Conservation (phyloP, 257 asterid species). For the Solanum arcanum region DNA sequence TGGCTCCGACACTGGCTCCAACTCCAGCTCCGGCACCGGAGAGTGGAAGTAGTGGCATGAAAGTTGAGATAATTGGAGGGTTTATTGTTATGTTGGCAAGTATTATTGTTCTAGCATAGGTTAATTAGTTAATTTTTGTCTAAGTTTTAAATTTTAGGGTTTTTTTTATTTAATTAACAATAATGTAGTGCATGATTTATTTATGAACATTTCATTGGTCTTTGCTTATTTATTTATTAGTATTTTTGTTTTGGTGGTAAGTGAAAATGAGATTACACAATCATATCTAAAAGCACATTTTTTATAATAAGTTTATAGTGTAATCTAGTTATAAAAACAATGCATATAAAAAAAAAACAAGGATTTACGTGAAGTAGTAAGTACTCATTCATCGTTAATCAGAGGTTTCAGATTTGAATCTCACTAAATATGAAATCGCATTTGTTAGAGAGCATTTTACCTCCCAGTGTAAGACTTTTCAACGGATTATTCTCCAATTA, state of each 20-base stretch:
- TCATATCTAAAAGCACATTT: too few species aligned
- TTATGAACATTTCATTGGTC: not conserved
- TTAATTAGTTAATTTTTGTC: constrained; percentile 3
- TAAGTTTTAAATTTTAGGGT: not conserved
- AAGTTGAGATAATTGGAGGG: not conserved
- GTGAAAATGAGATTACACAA: not conserved
- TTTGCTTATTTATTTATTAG: not conserved
- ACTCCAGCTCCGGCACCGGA: constrained; percentile 26
- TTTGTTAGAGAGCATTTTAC: not conserved
- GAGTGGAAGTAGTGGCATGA: not conserved
- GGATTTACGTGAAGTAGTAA: too few species aligned
- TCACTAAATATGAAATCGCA: accelerated
- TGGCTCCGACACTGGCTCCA: constrained; percentile 24
- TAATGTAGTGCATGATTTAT: not conserved
- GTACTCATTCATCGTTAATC: too few species aligned
- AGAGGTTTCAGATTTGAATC: accelerated
- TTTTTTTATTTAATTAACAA: not conserved
- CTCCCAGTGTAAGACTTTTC: not conserved
- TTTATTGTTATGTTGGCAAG: constrained; percentile 1
- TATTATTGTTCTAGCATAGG: not conserved
- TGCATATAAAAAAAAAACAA: too few species aligned
- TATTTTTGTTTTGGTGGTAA: not conserved
- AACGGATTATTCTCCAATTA: too few species aligned
- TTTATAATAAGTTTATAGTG: too few species aligned
- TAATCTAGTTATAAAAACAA: too few species aligned